These are phyloP conservation scores for Aspergillus sclerotiicarbonarius DNA, from an alignment of 495 filamentous ascomycete genomes.

Conservation along the genomic window DNA sequence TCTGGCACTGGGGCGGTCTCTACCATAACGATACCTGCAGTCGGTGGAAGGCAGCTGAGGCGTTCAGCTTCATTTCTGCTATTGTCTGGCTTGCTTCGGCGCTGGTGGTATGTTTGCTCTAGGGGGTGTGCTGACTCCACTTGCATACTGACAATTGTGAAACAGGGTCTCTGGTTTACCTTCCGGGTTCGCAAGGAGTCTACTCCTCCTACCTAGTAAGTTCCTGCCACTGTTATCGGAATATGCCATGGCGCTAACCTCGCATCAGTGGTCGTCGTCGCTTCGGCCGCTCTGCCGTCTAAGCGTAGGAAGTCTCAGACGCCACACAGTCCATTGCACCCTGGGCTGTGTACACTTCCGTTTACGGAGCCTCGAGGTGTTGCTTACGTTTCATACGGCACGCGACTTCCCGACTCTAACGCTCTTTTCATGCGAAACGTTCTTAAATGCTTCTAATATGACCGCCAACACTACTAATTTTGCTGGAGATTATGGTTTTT, in stretches of 20 bases:
- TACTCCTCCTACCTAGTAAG: conserved; percentile 18
- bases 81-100: conserved; percentile 63
- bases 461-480: too few relatives aligned
- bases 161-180: conserved; percentile 45
- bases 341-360: background rate
- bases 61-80: conserved; percentile 66
- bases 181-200: conserved; percentile 29
- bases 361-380: too few relatives aligned
- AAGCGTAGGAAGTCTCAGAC: background rate
- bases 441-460: too few relatives aligned
- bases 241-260: background rate
- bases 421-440: background rate
- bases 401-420: background rate
- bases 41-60: conserved; percentile 64
- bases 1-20: conserved; percentile 49
- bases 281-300: conserved; percentile 17
- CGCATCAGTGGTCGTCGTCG: conserved; percentile 7
- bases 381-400: too few relatives aligned
- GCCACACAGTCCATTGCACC: background rate
- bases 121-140: background rate
- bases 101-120: conserved; percentile 41
- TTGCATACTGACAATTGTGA: conserved; percentile 3
- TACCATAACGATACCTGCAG: conserved; percentile 43
- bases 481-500: too few relatives aligned
- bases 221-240: background rate